phyloP scores from a whole-genome alignment of 169 alveolate genomes.

The Eimeria praecox region DNA sequence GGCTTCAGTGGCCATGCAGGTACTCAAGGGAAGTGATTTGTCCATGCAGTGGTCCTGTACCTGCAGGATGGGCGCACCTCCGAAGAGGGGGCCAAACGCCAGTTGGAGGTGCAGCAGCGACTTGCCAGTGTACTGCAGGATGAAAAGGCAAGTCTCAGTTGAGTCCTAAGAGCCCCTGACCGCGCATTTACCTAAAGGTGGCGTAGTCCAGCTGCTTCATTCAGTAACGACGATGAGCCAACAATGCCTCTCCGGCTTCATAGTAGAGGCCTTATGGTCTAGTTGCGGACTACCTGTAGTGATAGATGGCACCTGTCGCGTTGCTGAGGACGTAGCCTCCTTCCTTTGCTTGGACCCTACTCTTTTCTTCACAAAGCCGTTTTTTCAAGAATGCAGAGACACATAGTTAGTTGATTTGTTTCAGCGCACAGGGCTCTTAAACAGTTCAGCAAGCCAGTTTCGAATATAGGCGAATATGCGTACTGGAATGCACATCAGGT shows the following conservation, averaged over 20 bases:
- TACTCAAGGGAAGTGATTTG: no score
- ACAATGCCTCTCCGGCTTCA: neutral
- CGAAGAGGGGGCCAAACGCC: slow-evolving; percentile 52
- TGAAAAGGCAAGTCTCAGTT: slow-evolving; percentile 51
- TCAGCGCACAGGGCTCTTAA: neutral
- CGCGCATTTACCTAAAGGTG: neutral
- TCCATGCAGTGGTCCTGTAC: neutral
- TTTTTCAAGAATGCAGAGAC: neutral
- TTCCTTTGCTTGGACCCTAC: neutral
- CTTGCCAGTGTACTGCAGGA: slow-evolving; percentile 56
- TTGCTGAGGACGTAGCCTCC: neutral
- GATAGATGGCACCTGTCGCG: neutral
- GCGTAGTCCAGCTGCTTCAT: neutral
- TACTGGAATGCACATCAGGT: slow-evolving; percentile 17
- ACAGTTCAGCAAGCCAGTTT: neutral
- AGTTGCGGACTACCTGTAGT: neutral
- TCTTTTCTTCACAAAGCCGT: neutral
- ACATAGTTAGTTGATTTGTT: neutral
- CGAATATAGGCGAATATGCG: neutral
- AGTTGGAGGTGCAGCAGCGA: slow-evolving; percentile 45
- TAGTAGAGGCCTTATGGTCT: neutral
- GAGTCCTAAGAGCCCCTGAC: neutral
- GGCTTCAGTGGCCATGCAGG: neutral
- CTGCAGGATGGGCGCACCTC: slow-evolving; percentile 69
- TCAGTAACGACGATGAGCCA: neutral